Conservation (phyloP, 805 yeast genomes). For the Dipodascus albidus region DNA sequence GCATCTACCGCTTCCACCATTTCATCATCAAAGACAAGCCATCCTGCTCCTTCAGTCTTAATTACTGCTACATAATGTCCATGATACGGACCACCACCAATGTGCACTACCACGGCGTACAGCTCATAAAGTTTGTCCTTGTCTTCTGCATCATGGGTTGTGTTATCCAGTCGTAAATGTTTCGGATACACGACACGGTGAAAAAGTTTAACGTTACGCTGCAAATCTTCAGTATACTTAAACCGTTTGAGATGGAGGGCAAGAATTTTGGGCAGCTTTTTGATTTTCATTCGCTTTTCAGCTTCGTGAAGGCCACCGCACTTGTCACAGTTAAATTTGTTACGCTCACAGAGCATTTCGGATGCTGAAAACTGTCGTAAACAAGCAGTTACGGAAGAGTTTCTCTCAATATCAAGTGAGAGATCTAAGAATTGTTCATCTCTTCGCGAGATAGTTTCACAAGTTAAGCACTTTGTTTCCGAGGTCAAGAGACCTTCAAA, state of each 20-base stretch:
- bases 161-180: conserved; percentile 50
- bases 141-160: conserved; percentile 42
- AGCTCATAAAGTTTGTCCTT: conserved; percentile 63
- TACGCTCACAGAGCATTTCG: conserved; percentile 75
- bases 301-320: conserved; percentile 93
- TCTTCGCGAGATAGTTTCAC: conserved; percentile 71
- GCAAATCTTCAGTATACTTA: conserved; percentile 76
- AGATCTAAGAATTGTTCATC: conserved; percentile 83
- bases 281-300: conserved; percentile 74
- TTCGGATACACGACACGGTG: conserved; percentile 76
- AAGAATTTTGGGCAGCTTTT: conserved; percentile 62
- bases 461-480: conserved; percentile 80
- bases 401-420: conserved; percentile 69
- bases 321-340: conserved; percentile 85
- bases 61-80: conserved; percentile 90
- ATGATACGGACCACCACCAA: conserved; percentile 96
- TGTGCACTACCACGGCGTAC: conserved; percentile 79
- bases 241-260: conserved; percentile 85
- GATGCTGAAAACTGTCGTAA: conserved; percentile 71
- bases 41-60: conserved; percentile 65
- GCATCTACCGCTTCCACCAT: conserved; percentile 84
- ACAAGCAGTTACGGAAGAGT: conserved; percentile 66
- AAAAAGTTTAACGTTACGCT: conserved; percentile 74
- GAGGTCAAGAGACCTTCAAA: conserved; percentile 81
- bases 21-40: conserved; percentile 94